Evolutionary conservation across 73 alveolate genomes (phyloP), one percentile per base, ranked within the genome.

Genomic region (Paramecium pentaurelia): DNA sequence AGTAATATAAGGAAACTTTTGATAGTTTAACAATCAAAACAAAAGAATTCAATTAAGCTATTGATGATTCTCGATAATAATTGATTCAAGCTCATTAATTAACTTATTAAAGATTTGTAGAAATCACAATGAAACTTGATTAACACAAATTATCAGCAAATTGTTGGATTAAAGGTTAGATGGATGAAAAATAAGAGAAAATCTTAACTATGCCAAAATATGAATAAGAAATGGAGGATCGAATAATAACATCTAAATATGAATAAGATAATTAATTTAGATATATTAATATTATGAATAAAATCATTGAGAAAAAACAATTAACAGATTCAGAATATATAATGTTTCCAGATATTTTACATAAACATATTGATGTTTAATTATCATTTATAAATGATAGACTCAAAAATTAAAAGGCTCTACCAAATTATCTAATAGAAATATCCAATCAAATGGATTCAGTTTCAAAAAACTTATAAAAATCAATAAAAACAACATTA

Each of bases 351-450:
- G 91, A 80, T 25, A 20, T 44, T 4, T 27, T 80, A 22, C 91
- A 80, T 27, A 80, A 80, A 47, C 91, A 80, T 80, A 36, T 80
- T 18, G 91, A 80, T 45, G 73, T 36, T 25, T 16, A 45, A 80
- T 80, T 80, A 12, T 10, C 14, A 3, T 10, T 80, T 45, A 49
- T 80, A 25, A 47, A 47, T 25, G 91, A 80, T 45, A 80, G 91
- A 44, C n/a, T 80, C 5, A 80, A 80, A 36, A 80, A 80, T 80
- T 18, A 32, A 28, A 42, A 80, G 27, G n/a, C 38, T 0, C 32
- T 80, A 49, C 28, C 73, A 27, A 14, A 2, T n/a, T 45, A 27
- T 18, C 42, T 80, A 8, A 12, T 16, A 11, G 91, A 80, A 27
- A 11, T 80, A 11, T 40, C 91, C 4, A 40, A 40, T 25, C 32